Evolutionary conservation across 176 grass and related monocot genomes (phyloP).

Genomic region (Oropetium thomaeum): DNA sequence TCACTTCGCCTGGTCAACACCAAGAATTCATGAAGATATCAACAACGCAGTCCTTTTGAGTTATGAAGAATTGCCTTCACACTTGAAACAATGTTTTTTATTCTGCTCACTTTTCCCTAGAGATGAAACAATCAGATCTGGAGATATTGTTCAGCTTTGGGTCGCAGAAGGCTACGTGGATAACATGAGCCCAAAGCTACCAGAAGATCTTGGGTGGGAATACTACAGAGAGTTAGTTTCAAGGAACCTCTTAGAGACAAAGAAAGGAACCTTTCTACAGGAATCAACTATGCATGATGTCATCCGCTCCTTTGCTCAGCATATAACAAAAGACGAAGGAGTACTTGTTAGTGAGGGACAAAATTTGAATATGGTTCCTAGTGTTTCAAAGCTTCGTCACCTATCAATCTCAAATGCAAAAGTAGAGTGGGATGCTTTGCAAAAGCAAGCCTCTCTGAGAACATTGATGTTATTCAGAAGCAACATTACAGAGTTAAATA

Average conservation of each 20-base stretch:
- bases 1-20: neutral
- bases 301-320: conserved; percentile 6
- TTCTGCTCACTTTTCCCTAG: conserved; percentile 29
- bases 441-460: neutral
- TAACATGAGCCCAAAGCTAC: neutral
- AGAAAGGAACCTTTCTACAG: fast-evolving
- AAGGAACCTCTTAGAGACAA: conserved; percentile 18
- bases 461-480: conserved; percentile 23
- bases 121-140: fast-evolving
- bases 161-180: conserved; percentile 11
- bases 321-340: neutral
- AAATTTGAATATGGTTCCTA: neutral
- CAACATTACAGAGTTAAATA: neutral
- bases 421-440: neutral
- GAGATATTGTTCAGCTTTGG: neutral
- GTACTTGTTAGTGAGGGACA: neutral
- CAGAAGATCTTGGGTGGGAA: neutral
- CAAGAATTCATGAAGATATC: neutral
- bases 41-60: conserved; percentile 23
- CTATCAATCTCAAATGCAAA: conserved; percentile 5
- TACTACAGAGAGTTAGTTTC: conserved; percentile 25
- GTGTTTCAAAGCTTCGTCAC: neutral
- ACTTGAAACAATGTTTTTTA: conserved; percentile 35
- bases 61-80: conserved; percentile 27
- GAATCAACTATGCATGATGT: conserved; percentile 27